Conservation (phyloP, 1,284 basidiomycete genomes). For the Cryptococcus deneoformans region DNA sequence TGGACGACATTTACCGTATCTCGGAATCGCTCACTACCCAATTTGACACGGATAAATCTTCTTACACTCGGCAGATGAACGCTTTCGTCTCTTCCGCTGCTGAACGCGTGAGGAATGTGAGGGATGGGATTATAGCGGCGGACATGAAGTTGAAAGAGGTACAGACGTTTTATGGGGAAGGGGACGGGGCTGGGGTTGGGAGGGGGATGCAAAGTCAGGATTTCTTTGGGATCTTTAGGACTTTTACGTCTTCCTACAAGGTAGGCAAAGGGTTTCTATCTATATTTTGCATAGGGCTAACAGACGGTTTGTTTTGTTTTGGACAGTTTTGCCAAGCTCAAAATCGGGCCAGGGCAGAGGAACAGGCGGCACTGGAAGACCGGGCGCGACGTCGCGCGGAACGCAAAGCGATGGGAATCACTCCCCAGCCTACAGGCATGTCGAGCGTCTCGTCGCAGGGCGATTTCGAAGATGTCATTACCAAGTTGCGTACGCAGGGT, state of each 20-base stretch:
- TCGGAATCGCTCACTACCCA: conserved; percentile 73
- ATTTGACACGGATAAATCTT: conserved; percentile 68
- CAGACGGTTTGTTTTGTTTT: not conserved
- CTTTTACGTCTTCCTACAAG: conserved; percentile 87
- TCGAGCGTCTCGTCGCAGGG: conserved; percentile 45
- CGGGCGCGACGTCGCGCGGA: conserved; percentile 20
- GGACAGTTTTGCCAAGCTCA: conserved; percentile 77
- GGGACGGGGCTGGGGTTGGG: conserved; percentile 66
- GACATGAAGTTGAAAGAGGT: conserved; percentile 77
- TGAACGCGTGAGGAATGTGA: conserved; percentile 70
- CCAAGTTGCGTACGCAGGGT: conserved; percentile 65
- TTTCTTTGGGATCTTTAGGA: conserved; percentile 94
- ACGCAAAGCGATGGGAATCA: conserved; percentile 16
- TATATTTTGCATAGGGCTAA: not conserved
- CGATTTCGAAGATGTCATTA: conserved; percentile 68
- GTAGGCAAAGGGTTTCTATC: conserved; percentile 50
- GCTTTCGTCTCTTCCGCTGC: conserved; percentile 72
- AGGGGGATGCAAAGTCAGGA: conserved; percentile 54
- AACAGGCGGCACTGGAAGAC: conserved; percentile 41
- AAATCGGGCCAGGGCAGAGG: conserved; percentile 57
- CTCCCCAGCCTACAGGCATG: conserved; percentile 44
- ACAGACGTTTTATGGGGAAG: conserved; percentile 86
- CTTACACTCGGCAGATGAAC: conserved; percentile 87
- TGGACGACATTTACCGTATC: conserved; percentile 74
- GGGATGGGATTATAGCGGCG: conserved; percentile 79